Percentiles rank a stretch among this genome's conserved stretches.
These are phyloP conservation scores for Chaetomiaceae sp. DNA, from an alignment of 2,329 filamentous ascomycete genomes.

Conservation along the genomic window DNA sequence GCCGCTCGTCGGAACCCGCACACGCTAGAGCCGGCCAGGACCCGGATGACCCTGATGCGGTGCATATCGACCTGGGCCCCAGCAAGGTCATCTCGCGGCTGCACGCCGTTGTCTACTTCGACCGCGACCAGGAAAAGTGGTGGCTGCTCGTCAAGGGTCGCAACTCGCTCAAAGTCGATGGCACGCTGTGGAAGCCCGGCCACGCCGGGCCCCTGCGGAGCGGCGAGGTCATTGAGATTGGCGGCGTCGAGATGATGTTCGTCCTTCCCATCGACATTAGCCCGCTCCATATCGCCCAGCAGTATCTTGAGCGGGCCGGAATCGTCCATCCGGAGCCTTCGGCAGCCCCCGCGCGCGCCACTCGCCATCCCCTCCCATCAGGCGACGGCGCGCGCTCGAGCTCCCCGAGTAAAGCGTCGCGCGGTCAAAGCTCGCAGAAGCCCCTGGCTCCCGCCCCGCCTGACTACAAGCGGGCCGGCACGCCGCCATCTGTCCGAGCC, in stretches of 20 bases:
- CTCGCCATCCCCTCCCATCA: conserved; percentile 28
- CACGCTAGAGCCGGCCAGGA: conserved; percentile 31
- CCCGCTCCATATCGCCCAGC: conserved; percentile 62
- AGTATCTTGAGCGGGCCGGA: conserved; percentile 65
- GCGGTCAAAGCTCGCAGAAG: conserved; percentile 38
- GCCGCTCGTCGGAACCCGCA: conserved; percentile 57
- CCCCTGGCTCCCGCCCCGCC: conserved; percentile 56
- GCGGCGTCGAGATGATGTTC: conserved; percentile 97
- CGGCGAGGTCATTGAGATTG: conserved; percentile 87
- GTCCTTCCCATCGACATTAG: conserved; percentile 74
- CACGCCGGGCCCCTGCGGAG: conserved; percentile 66
- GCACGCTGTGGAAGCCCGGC: conserved; percentile 63
- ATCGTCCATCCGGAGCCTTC: conserved; percentile 36
- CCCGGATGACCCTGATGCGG: conserved; percentile 45
- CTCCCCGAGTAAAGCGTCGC: conserved; percentile 27
- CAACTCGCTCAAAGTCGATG: conserved; percentile 85
- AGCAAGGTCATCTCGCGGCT: conserved; percentile 76
- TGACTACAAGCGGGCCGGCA: conserved; percentile 57
- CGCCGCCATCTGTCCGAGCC: conserved; percentile 48
- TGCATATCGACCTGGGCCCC: conserved; percentile 87
- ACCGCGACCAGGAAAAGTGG: conserved; percentile 68
- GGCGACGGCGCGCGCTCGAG: conserved; percentile 27
- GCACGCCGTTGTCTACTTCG: conserved; percentile 71
- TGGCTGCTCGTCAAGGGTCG: conserved; percentile 82
- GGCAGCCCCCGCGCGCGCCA: conserved; percentile 13